These are phyloP conservation scores for Neurospora crassa DNA, from an alignment of 2,329 filamentous ascomycete genomes.

Conservation along the genomic window DNA sequence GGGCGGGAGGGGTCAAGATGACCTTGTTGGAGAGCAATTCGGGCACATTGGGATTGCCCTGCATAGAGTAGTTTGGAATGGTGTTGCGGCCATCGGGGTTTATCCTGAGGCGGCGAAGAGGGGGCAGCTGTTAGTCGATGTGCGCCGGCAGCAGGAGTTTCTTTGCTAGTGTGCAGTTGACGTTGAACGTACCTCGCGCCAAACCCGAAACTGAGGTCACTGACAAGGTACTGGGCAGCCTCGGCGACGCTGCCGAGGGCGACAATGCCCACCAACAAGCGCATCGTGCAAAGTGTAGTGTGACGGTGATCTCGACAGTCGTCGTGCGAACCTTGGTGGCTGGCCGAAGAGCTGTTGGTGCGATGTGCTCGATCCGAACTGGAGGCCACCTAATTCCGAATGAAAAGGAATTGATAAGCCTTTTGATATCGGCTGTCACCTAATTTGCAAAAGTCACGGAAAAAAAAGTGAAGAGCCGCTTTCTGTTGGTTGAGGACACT, in stretches of 20 bases:
- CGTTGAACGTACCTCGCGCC: slow-evolving; percentile 42
- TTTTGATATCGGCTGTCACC: neutral
- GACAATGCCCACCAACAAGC: slow-evolving; percentile 21
- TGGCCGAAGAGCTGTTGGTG: neutral
- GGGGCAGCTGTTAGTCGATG: slow-evolving; percentile 1
- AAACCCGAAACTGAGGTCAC: slow-evolving; percentile 70
- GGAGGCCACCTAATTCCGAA: neutral
- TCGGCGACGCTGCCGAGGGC: slow-evolving; percentile 36
- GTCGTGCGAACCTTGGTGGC: neutral
- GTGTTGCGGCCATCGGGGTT: slow-evolving; percentile 46
- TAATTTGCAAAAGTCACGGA: neutral
- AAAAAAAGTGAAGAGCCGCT: neutral
- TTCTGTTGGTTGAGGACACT: neutral
- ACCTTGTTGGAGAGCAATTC: slow-evolving; percentile 78
- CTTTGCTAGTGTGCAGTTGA: neutral
- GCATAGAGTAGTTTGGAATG: slow-evolving; percentile 45
- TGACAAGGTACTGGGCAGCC: slow-evolving; percentile 57
- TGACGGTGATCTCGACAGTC: neutral
- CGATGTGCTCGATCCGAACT: neutral
- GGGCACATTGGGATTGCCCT: slow-evolving; percentile 44
- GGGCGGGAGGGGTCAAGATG: slow-evolving; percentile 80
- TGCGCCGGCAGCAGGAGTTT: neutral
- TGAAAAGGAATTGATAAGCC: neutral
- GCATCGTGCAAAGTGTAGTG: slow-evolving; percentile 26
- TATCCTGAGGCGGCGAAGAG: slow-evolving; percentile 38